Evolutionary conservation across 1,284 basidiomycete genomes (phyloP), one percentile per base, ranked within the genome.

Genomic region (Anthracocystis walkeri): DNA sequence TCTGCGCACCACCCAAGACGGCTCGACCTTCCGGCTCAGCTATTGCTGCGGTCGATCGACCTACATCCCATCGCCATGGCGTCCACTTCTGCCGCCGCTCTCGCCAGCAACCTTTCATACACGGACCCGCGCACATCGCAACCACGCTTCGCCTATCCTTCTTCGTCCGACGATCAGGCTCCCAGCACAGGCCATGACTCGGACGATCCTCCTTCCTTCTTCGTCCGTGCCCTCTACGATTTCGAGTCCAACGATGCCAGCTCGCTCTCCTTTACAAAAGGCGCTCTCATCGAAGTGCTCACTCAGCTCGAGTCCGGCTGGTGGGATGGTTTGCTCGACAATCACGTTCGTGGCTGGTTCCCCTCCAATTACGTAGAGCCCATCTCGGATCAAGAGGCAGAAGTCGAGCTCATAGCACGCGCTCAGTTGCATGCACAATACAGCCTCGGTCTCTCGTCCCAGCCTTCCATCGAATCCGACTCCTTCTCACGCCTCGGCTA

Each of bases 321-420:
- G 96, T 99, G 96, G 96, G 97, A 99, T 86, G 96, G 97, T 8
- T 88, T 98, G 68, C 88, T 97, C 35, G 91, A 91, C 54, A 78
- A 82, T 7, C 65, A 80, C 18, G 70, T 77, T 8, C 73, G 96
- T 56, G 96, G 96, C 49, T 98, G 96, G 96, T 97, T 99, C 86
- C 96, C 96, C 14, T 94, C 92, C 75, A 99, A 98, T 87, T 97
- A 96, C 87, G 94, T 97, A 49, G 87, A 89, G 51, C 86, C 90
- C 67, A 90, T 97, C 68, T 88, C 91, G 29, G 92, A 93, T 74
- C 90, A 92, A 74, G 93, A 95, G 82, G 84, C 80, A 8, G 69
- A 78, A 44, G 35, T 50, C 46, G 69, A 80, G 53, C 65, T 80
- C 52, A 54, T 61, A 25, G 58, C 66, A 3, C 64, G 64, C 20